Evolutionary conservation across 1,284 basidiomycete species (phyloP).

Genomic region (Ustilago shanxiensis): DNA sequence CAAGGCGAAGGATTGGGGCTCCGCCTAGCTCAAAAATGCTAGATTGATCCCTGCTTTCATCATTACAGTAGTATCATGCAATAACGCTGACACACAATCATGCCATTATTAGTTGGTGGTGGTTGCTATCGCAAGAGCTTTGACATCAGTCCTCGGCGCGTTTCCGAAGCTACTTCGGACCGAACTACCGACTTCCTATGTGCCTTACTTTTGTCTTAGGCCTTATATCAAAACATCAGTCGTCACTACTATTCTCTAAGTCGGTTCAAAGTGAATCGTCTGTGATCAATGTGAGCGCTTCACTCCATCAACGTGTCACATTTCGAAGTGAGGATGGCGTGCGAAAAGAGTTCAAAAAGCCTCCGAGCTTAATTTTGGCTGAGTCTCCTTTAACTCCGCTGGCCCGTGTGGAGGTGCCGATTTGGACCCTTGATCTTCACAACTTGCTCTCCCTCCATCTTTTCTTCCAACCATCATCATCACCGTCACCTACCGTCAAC

Average conservation of each 20-base stretch:
- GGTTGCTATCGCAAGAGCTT: too few relatives aligned
- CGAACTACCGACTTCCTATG: too few relatives aligned
- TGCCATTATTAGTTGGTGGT: too few relatives aligned
- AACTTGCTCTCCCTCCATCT: background rate
- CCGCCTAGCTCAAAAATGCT: background rate
- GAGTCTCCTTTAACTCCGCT: too few relatives aligned
- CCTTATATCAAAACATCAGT: too few relatives aligned
- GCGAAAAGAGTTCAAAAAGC: conserved; percentile 5
- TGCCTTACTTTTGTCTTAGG: too few relatives aligned
- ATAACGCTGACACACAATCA: too few relatives aligned
- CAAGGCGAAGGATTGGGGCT: conserved; percentile 7
- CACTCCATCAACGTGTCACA: too few relatives aligned
- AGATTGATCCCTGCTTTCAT: background rate
- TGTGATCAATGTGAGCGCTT: background rate
- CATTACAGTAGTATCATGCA: too few relatives aligned
- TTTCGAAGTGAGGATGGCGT: background rate
- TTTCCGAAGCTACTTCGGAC: too few relatives aligned
- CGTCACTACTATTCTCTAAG: too few relatives aligned
- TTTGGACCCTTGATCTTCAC: conserved; percentile 16
- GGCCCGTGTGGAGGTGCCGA: background rate
- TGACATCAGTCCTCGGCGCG: too few relatives aligned
- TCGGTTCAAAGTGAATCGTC: background rate
- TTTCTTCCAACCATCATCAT: conserved; percentile 6
- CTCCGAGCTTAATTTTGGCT: conserved; percentile 13
- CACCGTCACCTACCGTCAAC: background rate